Base-by-base conservation (phyloP, 2,329 filamentous ascomycete genomes). In the Curvularia eragrostidis region DNA sequence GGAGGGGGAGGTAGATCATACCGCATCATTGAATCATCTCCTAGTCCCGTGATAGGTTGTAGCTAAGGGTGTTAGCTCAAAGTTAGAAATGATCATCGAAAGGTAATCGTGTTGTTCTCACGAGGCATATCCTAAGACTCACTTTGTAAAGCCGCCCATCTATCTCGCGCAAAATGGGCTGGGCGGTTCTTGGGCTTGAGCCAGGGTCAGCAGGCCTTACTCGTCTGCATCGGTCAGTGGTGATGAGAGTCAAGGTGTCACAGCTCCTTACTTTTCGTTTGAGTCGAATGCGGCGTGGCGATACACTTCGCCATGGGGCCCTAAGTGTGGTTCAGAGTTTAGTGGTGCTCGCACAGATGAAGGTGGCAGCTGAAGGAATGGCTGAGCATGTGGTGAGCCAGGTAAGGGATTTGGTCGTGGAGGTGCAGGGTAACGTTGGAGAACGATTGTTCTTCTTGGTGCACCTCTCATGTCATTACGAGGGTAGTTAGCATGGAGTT, bases 141-240 rank as follows among this genome's bases (percentile, higher is more conserved):
- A 76, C 73, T 68, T 73, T 68, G 48, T 70, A 75, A 34, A 75
- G 34, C 52, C 59, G 68, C 43, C 73, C 73, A 30, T 74, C 59
- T 44, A 67, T 66, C 58, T 67, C 68, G 24, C 65, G 64, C 59
- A 71, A 56, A 3, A 68, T 51, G 13, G 66, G 64, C 52, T 58
- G 52, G 49, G 62, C 49, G 50, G 32, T 58, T 53, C 55, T 63
- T 21, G 50, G 15, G 36, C 51, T 51, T 44, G 64, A 49, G 36
- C 59, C 60, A 51, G 54, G 32, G 36, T 49, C 52, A 15, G 54
- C 28, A 26, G 54, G 52, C 59, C 62, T 67, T 15, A 41, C 24
- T 63, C 56, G 63, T 52, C 68, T 72, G 39, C 39, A 9, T 26
- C 44, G 9, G 52, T 73, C 28, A 72, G 67, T 48, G 28, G 30